These are phyloP conservation scores for Papilionanthe hybrid DNA, from an alignment of 116 monocot species.

Conservation along the genomic window DNA sequence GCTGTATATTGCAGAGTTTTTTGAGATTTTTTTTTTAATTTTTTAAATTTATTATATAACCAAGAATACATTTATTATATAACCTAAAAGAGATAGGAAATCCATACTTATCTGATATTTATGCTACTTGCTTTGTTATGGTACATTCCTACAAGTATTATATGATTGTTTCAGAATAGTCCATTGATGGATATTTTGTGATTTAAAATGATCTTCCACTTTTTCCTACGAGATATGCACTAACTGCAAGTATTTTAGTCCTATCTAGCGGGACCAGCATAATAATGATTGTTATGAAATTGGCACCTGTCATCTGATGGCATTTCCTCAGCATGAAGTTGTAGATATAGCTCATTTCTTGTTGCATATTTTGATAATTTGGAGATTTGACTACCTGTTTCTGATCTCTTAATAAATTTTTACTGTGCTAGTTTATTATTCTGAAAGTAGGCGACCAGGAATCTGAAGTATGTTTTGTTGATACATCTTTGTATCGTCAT, in stretches of 20 bases:
- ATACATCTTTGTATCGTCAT: neutral
- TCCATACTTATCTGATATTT: neutral
- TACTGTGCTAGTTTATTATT: neutral
- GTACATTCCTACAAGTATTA: neutral
- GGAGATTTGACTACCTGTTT: neutral
- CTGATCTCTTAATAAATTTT: neutral
- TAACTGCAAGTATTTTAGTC: neutral
- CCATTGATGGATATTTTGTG: neutral
- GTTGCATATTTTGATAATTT: neutral
- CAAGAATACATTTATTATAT: neutral
- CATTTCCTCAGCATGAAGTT: neutral
- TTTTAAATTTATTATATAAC: neutral
- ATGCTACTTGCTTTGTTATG: neutral
- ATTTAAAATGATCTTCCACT: neutral
- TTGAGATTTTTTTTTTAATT: neutral
- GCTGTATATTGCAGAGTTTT: neutral
- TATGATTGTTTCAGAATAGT: neutral
- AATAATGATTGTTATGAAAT: neutral
- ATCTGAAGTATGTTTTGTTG: neutral
- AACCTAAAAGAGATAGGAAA: neutral
- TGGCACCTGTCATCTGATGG: neutral
- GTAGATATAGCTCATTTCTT: neutral
- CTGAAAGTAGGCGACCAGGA: neutral
- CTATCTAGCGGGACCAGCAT: neutral
- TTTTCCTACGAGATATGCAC: neutral